Percentiles rank a stretch among this genome's conserved stretches.
Evolutionary conservation across 1,139 yeast species (phyloP).

Genomic region (Geotrichum histeridarum): DNA sequence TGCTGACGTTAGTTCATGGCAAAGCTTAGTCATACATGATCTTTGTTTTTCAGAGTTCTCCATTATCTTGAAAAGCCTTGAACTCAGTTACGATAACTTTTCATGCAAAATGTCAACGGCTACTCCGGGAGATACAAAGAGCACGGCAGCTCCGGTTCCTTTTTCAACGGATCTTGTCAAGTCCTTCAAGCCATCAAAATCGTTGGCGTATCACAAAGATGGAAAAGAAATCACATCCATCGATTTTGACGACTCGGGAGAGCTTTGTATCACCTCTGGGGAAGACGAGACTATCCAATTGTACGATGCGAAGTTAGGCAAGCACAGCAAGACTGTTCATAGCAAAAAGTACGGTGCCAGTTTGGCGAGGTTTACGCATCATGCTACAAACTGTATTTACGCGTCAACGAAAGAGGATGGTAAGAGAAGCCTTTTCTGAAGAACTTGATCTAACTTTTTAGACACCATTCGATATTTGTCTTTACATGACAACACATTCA

Average conservation of each 20-base stretch:
- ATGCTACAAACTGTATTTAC: constrained; percentile 66
- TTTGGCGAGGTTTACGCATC: constrained; percentile 78
- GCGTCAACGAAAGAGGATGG: constrained; percentile 81
- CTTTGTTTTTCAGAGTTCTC: no score
- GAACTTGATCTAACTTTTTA: not conserved
- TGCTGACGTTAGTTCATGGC: no score
- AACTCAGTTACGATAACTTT: no score
- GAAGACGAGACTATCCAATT: constrained; percentile 79
- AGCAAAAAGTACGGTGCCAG: constrained; percentile 92
- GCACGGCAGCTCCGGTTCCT: constrained; percentile 18
- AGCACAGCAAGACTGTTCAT: constrained; percentile 48
- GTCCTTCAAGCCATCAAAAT: constrained; percentile 53
- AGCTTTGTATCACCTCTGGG: constrained; percentile 60
- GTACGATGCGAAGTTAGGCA: constrained; percentile 71
- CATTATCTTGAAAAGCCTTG: no score
- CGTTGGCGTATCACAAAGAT: constrained; percentile 51
- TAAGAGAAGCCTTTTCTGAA: constrained; percentile 32
- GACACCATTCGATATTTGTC: constrained; percentile 57
- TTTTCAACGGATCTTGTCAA: constrained; percentile 45
- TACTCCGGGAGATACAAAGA: no score
- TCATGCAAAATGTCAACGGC: no score
- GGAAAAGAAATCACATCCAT: constrained; percentile 63
- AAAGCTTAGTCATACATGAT: no score
- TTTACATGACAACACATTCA: constrained; percentile 68
- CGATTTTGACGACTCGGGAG: constrained; percentile 83